Base-by-base conservation (phyloP, 148 eudicot genomes). In the Spergularia marina region DNA sequence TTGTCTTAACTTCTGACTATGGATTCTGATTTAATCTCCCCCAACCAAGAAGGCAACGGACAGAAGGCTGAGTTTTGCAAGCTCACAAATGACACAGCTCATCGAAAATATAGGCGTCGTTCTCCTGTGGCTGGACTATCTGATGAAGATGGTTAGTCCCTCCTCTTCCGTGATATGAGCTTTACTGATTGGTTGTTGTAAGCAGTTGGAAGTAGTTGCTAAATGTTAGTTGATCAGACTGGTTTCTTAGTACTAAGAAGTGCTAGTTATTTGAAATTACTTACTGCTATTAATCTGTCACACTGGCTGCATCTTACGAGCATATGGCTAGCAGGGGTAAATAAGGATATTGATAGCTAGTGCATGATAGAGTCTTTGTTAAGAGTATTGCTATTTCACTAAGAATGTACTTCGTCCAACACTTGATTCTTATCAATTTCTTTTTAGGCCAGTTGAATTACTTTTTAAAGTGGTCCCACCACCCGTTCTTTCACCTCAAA, bases 31-130 rank as follows among this genome's bases (percentile, higher is more conserved):
- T 1, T 67, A 61, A 73, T 67, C 41, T 80, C 93, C 47, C 81
- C 87, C 9, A 82, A 74, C 20, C 76, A 82, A 56, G 94, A 91
- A 54, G 76, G 41, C 68, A 78, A 71, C 53, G 88, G 86, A 71
- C 74, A 84, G 34, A 91, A 85, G 79, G 85, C 88, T 39, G 85
- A 85, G 58, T 94, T 94, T 80, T 90, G 87, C 69, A 94, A 91
- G 89, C 94, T 85, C 77, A 72, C 84, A 2, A 89, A 85, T 83
- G 98, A 90, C 73, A 81, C 87, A 53, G 87, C 82, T 12, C 84
- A 70, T 63, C 78, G 97, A 70, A 90, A 88, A 70, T 94, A 94
- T 77, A 70, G 98, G 82, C 90, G 90, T 40, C 83, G 86, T 71
- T 88, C 97, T 65, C 94, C 97, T 66, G 74, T 72, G 67, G 80